Conservation (phyloP, 805 yeast species). For the Ogataea saltuana region DNA sequence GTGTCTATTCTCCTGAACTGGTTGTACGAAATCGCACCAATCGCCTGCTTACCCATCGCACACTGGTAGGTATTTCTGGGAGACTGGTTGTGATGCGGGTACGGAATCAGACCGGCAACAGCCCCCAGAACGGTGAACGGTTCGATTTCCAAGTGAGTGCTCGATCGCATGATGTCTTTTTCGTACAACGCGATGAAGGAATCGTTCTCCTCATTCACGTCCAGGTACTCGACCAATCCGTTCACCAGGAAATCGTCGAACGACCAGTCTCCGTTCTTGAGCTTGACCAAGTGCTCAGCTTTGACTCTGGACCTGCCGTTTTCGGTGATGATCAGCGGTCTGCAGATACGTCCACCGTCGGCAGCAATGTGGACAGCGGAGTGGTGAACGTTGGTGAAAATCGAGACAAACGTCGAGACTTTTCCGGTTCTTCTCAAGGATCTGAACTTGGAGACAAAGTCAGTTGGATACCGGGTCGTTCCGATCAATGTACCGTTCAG, state of each 20-base stretch:
- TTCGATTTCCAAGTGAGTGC: conserved; percentile 93
- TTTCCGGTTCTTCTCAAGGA: conserved; percentile 78
- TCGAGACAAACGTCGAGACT: conserved; percentile 86
- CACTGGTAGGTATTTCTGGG: conserved; percentile 92
- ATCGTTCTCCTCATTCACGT: conserved; percentile 97
- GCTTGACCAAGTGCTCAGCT: conserved; percentile 63
- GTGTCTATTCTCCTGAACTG: conserved; percentile 96
- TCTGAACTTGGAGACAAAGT: conserved; percentile 79
- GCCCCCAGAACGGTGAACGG: conserved; percentile 93
- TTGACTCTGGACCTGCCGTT: conserved; percentile 69
- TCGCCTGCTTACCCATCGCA: conserved; percentile 99
- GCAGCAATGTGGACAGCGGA: conserved; percentile 95
- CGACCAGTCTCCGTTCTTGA: conserved; percentile 70
- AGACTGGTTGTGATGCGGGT: conserved; percentile 90
- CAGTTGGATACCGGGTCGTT: conserved; percentile 81
- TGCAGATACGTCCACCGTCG: conserved; percentile 97
- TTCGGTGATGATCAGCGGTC: conserved; percentile 89
- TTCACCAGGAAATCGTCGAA: conserved; percentile 86
- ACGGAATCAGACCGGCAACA: conserved; percentile 89
- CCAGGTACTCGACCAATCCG: conserved; percentile 93
- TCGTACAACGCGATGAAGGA: conserved; percentile 91
- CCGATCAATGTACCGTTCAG: conserved; percentile 95
- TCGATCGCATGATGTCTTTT: conserved; percentile 50
- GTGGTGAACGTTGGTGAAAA: conserved; percentile 87
- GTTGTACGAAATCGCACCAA: conserved; percentile 97